These are phyloP conservation scores for Nicotiana tabacum DNA, from an alignment of 257 asterid genomes.

Conservation along the genomic window DNA sequence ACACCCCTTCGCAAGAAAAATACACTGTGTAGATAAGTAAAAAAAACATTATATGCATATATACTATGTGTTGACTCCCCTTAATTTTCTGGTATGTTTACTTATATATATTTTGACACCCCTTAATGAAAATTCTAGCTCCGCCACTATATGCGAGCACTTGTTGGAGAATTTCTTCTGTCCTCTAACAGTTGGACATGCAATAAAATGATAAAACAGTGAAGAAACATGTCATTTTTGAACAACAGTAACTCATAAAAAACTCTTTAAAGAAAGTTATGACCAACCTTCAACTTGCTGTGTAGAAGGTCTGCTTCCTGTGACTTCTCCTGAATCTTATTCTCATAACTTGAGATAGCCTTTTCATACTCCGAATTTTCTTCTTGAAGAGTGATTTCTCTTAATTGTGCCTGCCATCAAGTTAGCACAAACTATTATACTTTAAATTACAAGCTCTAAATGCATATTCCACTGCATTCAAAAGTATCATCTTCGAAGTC, in stretches of 20 bases:
- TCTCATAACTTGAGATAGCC: slow-evolving; percentile 59
- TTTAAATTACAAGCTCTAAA: background rate
- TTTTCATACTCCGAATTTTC: slow-evolving; percentile 79
- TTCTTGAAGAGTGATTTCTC: slow-evolving; percentile 69
- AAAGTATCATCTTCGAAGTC: background rate
- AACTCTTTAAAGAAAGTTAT: background rate
- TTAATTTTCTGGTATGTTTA: too few species aligned
- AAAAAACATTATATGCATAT: too few species aligned
- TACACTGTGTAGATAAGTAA: too few species aligned
- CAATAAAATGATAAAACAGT: background rate
- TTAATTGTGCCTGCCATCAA: slow-evolving; percentile 51
- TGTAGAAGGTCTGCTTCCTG: slow-evolving; percentile 66
- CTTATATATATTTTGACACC: too few species aligned
- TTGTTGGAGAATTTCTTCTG: background rate
- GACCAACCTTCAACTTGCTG: slow-evolving; percentile 71
- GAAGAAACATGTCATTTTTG: background rate
- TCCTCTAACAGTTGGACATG: background rate
- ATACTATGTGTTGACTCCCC: too few species aligned
- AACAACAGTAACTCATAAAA: background rate
- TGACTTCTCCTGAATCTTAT: slow-evolving; percentile 62
- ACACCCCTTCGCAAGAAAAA: too few species aligned
- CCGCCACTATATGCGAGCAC: background rate
- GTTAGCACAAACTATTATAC: background rate
- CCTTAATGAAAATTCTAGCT: too few species aligned
- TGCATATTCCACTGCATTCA: background rate